Base-by-base conservation (phyloP, 176 grass and related monocot genomes). In the Aegilops tauschii region DNA sequence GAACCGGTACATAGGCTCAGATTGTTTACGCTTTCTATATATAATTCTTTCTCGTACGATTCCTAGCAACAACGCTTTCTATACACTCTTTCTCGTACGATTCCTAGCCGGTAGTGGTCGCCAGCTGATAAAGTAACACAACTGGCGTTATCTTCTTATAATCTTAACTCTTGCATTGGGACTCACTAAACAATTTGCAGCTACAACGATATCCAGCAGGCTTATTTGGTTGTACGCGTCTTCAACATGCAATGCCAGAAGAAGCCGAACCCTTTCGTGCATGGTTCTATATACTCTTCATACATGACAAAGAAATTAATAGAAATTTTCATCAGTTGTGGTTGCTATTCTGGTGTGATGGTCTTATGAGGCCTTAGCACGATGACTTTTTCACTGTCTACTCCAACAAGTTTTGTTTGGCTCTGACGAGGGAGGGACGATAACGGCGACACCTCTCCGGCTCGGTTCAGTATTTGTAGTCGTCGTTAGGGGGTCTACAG, bases 31-130 rank as follows among this genome's bases (percentile, higher is more conserved):
- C 45, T 52, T 52, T 52, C 14, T 52, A 52, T 16, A 17, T 50
- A 50, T 52, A 52, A 52, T 17, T 52, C 49, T 52, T 52, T 52
- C 49, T 52, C 14, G 49, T 52, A 52, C 49, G 14, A 52, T 52
- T 52, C 49, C 49, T 52, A 52, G 49, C 49, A 16, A 5, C 49
- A 16, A 50, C 47, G 47, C 49, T 80, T 77, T 65, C 5, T 18
- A 64, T 65, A 80, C 44, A 80, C 44, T 28, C 59, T 65, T 45
- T 65, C 78, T 65, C 78, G 36, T 80, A 80, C 37, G 61, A 75
- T 64, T 7, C 18, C 11, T 30, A 65, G 61, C 25, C 45, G 61
- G 78, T 65, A 65, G 59, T 20, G 29, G n/a, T n/a, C n/a, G 62
- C 12, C n/a, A 28, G 58, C 77, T 36, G 17, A 58, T 21, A 80